These are phyloP conservation scores for Spirogloea muscicola DNA, from an alignment of 139 green algal species.

Conservation along the genomic window DNA sequence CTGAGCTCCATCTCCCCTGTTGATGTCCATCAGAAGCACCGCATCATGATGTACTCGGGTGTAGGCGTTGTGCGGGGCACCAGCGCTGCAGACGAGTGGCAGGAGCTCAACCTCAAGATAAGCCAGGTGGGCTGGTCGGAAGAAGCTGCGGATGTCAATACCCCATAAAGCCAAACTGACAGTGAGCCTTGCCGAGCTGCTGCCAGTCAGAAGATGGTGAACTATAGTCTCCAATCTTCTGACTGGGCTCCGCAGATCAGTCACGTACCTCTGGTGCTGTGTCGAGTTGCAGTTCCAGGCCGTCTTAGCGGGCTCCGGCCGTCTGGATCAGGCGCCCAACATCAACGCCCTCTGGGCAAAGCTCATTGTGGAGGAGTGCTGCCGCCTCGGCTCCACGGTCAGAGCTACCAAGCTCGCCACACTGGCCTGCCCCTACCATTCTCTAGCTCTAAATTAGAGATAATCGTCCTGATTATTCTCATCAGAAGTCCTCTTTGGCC, in stretches of 20 bases:
- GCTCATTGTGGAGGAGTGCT: constrained; percentile 41
- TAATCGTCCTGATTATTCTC: too few relatives aligned
- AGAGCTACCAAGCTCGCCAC: neutral
- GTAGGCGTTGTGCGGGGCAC: constrained; percentile 91
- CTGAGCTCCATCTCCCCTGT: too few relatives aligned
- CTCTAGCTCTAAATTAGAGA: neutral
- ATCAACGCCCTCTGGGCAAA: constrained; percentile 40
- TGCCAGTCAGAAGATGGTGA: neutral
- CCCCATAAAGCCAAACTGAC: neutral
- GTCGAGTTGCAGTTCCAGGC: constrained; percentile 55
- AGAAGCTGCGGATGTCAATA: neutral
- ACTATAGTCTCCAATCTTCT: too few relatives aligned
- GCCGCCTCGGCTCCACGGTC: constrained; percentile 33
- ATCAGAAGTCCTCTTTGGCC: too few relatives aligned
- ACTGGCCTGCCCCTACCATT: neutral
- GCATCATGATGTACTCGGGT: constrained; percentile 79
- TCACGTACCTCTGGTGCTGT: too few relatives aligned
- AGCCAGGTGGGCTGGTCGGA: constrained; percentile 19
- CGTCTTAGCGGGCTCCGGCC: constrained; percentile 50
- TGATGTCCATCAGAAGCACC: neutral
- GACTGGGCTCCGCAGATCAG: too few relatives aligned
- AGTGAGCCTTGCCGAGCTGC: neutral
- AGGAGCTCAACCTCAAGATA: constrained; percentile 88
- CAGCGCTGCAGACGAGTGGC: constrained; percentile 75
- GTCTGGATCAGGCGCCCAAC: constrained; percentile 35